These are phyloP conservation scores for Monosporascus sp. DNA, from an alignment of 2,329 filamentous ascomycete species.

Conservation along the genomic window DNA sequence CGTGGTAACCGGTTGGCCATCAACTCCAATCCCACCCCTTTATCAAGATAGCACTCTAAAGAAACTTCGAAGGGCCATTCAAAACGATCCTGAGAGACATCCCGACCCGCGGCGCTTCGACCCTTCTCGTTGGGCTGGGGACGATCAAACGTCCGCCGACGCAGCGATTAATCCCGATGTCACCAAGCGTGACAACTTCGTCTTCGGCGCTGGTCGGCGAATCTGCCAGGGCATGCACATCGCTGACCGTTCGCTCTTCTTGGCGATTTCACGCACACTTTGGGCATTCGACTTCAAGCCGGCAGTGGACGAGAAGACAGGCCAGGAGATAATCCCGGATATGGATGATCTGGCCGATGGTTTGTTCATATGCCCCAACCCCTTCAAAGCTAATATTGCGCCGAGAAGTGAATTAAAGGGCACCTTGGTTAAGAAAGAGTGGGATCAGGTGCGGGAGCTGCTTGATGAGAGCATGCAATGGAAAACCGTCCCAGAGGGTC, in stretches of 20 bases:
- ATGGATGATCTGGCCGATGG: not conserved
- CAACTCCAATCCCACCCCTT: no score
- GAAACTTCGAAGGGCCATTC: no score
- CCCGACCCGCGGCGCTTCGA: conserved; percentile 33
- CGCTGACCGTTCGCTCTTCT: conserved; percentile 21
- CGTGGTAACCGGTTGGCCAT: no score
- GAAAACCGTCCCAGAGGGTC: not conserved
- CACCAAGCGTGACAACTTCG: conserved; percentile 11
- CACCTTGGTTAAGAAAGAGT: not conserved
- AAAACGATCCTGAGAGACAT: conserved; percentile 35
- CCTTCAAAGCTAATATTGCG: not conserved
- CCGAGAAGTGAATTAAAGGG: not conserved
- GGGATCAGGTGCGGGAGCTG: not conserved
- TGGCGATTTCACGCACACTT: conserved; percentile 35
- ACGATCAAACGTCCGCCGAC: conserved; percentile 16
- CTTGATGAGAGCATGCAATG: not conserved
- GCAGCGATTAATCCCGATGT: conserved; percentile 19
- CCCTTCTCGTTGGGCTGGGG: conserved; percentile 21
- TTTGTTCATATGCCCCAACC: not conserved
- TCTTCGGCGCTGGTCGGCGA: conserved; percentile 12
- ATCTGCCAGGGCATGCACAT: conserved; percentile 41
- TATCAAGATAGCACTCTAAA: no score
- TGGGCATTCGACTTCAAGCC: conserved; percentile 36
- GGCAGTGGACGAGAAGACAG: conserved; percentile 6
- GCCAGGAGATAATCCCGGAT: not conserved